Evolutionary conservation across 1,284 basidiomycete species (phyloP).

Genomic region (Cutaneotrichosporon daszewskae): DNA sequence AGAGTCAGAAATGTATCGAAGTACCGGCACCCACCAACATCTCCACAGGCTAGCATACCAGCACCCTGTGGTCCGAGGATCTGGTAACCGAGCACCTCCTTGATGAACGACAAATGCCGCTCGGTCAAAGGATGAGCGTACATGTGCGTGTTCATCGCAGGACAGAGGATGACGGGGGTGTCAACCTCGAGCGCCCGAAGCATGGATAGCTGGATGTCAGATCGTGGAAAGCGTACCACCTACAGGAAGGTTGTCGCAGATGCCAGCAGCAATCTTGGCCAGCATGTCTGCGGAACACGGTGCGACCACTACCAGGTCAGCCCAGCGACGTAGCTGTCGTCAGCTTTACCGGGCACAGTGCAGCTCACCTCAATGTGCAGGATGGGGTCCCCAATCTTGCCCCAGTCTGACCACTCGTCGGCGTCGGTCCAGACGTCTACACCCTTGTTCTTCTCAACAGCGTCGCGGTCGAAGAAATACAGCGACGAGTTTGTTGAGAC

Average conservation of each 20-base stretch:
- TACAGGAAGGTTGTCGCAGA: conserved; percentile 86
- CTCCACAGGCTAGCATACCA: conserved; percentile 74
- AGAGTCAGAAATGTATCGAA: not conserved
- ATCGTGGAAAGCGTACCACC: conserved; percentile 25
- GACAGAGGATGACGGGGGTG: conserved; percentile 82
- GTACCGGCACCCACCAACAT: conserved; percentile 59
- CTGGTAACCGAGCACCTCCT: conserved; percentile 69
- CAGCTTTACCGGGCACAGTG: not conserved
- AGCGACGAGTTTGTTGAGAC: conserved; percentile 73
- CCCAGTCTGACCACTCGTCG: conserved; percentile 79
- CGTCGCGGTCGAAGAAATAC: conserved; percentile 64
- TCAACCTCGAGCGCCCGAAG: conserved; percentile 76
- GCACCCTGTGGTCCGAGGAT: conserved; percentile 65
- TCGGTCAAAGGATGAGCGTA: conserved; percentile 88
- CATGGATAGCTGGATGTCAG: conserved; percentile 65
- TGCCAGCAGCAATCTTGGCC: conserved; percentile 79
- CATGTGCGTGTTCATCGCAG: conserved; percentile 99
- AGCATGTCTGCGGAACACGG: conserved; percentile 95
- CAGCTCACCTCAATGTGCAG: conserved; percentile 72
- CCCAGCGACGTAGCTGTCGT: conserved; percentile 75
- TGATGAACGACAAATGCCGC: conserved; percentile 67
- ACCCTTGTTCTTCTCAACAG: conserved; percentile 50
- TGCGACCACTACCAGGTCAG: conserved; percentile 86
- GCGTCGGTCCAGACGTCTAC: conserved; percentile 78
- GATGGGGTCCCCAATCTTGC: conserved; percentile 80